Base-by-base conservation (phyloP, 352 stramenopile species). In the Peronospora tabacina region DNA sequence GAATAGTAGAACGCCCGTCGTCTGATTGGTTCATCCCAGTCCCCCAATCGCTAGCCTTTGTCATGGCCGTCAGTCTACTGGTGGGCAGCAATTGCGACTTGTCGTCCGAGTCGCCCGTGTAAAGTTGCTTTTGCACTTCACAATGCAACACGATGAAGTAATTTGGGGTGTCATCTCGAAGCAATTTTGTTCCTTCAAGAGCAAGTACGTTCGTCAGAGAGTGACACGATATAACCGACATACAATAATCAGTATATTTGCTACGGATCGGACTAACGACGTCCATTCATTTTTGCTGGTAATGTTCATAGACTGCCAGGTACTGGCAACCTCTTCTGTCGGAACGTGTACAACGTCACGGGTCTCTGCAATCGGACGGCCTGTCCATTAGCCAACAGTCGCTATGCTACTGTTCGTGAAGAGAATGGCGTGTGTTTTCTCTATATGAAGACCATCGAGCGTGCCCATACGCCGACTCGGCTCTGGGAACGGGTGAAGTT, bases 101-200 rank as follows among this genome's bases (percentile, higher is more conserved):
- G 53, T 34, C 3, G 28, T 44, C 33, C 46, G 29, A 44, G 24
- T 29, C 46, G 20, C 19, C 47, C 7, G 22, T n/a, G 15, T 15
- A 20, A 13, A 19, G 17, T 15, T 8, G 7, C 5, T 16, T 9
- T 7, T 17, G 15, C 35, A 11, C 15, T 12, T 17, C 10, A 10
- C 9, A 30, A 97, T 97, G 88, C 85, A 97, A 71, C 84, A 97
- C 66, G 97, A 99, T 71, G 96, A 99, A 80, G 85, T 99, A 39
- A 99, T 99, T 63, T 99, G 97, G 97, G 70, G 95, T 57, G 85
- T 98, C 45, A 98, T 99, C 67, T 98, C 97, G 59, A 88, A 98
- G 67, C 84, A 98, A 68, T 98, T 98, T 68, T 99, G 97, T 81
- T 98, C 94, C 35, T 99, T 97, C 79, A 99, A 99, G 85, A 95